Base-by-base conservation (phyloP, 768 basidiomycete genomes). In the Rhizopogon roseolus region DNA sequence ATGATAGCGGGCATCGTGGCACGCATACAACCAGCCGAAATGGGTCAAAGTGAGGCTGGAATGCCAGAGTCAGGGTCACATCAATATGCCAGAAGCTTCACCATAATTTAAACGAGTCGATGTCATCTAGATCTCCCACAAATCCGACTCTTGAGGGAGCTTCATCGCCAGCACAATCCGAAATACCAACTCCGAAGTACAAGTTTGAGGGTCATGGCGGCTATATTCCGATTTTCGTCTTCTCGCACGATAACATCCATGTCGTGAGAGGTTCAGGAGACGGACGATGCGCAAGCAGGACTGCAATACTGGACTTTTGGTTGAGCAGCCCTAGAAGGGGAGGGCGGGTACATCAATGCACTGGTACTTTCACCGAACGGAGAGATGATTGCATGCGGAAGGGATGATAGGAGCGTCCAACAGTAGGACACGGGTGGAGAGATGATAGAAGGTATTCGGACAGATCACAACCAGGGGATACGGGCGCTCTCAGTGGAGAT, bases 401-500 rank as follows among this genome's bases (percentile, higher is more conserved):
- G 57, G 8, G 48, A 40, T 5, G 65, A 67, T 27, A 28, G 37
- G 41, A 60, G 57, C 10, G 53, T 68, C 4, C 16, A 38, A 4
- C 10, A 46, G 8, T 58, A 56, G 57, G 29, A 56, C 41, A 52
- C 27, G 13, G 39, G 32, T 6, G 48, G 52, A 13, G n/a, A 27
- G 16, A 9, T 17, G 16, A 22, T 49, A 5, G 52, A 27, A 27
- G 10, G 19, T n/a, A n/a, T n/a, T n/a, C n/a, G n/a, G n/a, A n/a
- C n/a, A n/a, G 25, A 34, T 27, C 51, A 57, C 37, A 53, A 28
- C 1, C n/a, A n/a, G n/a, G 22, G 72, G 2, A 27, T 57, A 6
- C 36, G 25, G 9, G 65, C 64, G 36, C 69, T 76, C 52, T 59
- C 39, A 72, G 76, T 57, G 73, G 73, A 8, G 65, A 67, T 38